Percentiles rank a stretch among this genome's conserved stretches.
Conservation (phyloP, 2,329 filamentous ascomycete species). For the Sporothrix protearum region DNA sequence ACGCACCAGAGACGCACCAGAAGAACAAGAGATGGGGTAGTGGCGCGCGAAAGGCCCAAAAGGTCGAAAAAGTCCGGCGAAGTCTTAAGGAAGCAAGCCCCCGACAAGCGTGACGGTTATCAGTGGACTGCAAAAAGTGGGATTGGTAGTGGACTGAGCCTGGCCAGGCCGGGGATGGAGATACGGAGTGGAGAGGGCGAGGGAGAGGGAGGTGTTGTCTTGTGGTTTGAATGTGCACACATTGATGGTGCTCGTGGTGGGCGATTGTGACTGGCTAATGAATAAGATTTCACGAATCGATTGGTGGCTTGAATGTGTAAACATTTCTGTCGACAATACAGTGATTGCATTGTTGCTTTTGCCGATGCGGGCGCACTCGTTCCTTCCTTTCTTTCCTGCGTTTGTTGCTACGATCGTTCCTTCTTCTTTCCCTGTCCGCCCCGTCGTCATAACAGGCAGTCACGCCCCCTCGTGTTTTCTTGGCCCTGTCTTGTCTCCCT, state of each 20-base stretch:
- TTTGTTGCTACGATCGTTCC: too few relatives aligned
- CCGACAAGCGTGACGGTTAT: slow-evolving; percentile 8
- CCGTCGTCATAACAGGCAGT: neutral
- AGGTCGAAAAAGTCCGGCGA: too few relatives aligned
- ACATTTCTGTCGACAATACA: neutral
- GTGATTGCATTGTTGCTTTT: neutral
- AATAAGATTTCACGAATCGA: neutral
- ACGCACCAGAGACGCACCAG: neutral
- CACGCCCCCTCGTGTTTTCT: neutral
- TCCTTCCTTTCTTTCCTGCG: neutral
- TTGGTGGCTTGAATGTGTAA: slow-evolving; percentile 10
- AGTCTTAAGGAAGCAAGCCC: neutral
- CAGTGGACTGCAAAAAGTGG: neutral
- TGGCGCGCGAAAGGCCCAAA: neutral
- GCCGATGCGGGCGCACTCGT: neutral
- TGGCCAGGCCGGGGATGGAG: slow-evolving; percentile 6
- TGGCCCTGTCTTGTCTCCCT: neutral
- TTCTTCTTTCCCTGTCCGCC: neutral
- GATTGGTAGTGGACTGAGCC: neutral
- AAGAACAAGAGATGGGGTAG: neutral
- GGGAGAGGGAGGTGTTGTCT: neutral
- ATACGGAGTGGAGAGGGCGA: slow-evolving; percentile 2
- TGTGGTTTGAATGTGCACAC: neutral
- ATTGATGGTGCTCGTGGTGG: neutral
- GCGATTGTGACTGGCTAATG: neutral